A percentile compares a stretch with the other conserved stretches of the same genome.
Conservation (phyloP, 2,329 filamentous ascomycete species). For the Diaporthe sp. region DNA sequence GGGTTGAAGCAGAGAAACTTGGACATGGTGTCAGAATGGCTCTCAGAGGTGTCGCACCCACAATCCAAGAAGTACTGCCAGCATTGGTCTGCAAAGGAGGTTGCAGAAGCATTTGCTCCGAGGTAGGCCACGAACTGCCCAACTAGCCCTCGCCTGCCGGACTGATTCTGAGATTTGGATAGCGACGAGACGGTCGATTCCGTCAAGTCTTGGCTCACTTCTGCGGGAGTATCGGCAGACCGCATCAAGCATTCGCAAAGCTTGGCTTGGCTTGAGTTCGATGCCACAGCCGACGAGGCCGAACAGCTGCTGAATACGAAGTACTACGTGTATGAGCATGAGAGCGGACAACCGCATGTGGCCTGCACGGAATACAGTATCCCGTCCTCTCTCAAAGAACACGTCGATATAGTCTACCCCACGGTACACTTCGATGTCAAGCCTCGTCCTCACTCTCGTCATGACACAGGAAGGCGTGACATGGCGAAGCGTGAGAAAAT, state of each 20-base stretch:
- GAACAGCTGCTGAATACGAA: conserved; percentile 40
- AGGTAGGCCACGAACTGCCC: not conserved
- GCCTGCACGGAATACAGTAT: conserved; percentile 40
- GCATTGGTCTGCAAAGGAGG: conserved; percentile 39
- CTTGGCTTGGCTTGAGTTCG: conserved; percentile 40
- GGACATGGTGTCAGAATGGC: conserved; percentile 34
- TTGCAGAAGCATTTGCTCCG: conserved; percentile 39
- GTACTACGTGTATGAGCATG: conserved; percentile 39
- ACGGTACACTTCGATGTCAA: conserved; percentile 40
- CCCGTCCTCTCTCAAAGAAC: conserved; percentile 37
- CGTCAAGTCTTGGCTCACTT: conserved; percentile 36
- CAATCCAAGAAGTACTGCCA: conserved; percentile 39
- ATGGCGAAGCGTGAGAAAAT: conserved; percentile 12
- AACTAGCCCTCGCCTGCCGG: not conserved
- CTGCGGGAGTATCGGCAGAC: conserved; percentile 36
- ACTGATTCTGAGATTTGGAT: not conserved
- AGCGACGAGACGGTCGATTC: conserved; percentile 38
- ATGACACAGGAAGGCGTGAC: not conserved
- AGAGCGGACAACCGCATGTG: conserved; percentile 36
- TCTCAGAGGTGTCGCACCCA: conserved; percentile 37
- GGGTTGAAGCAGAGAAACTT: conserved; percentile 41
- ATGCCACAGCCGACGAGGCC: conserved; percentile 37
- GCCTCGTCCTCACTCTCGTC: conserved; percentile 7
- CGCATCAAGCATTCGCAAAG: conserved; percentile 38
- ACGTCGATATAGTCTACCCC: conserved; percentile 40